These are phyloP conservation scores for Neckera pumila DNA, from an alignment of 225 moss, liverwort and hornwort genomes.

Conservation along the genomic window DNA sequence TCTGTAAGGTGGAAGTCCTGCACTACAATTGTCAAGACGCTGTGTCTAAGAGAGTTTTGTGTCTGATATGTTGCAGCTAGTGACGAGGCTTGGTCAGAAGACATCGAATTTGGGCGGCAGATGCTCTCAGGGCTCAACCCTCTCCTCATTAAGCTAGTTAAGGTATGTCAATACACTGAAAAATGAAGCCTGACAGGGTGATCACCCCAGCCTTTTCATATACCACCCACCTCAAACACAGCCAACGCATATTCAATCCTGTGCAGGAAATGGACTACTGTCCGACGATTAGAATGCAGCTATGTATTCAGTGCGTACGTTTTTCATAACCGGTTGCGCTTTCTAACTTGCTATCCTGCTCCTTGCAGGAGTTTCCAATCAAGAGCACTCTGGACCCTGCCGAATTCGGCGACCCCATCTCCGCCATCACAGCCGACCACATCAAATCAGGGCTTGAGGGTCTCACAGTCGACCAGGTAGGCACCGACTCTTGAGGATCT, in stretches of 20 bases:
- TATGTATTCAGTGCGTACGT: not conserved
- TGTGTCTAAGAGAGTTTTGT: not conserved
- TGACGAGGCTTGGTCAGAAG: constrained; percentile 42
- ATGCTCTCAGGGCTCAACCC: constrained; percentile 70
- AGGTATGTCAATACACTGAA: not conserved
- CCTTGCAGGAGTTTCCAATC: constrained; percentile 61
- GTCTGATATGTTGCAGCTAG: constrained; percentile 22
- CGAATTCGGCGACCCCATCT: constrained; percentile 49
- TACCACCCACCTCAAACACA: not conserved
- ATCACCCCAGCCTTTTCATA: not conserved
- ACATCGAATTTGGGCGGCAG: constrained; percentile 69
- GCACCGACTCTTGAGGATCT: not conserved
- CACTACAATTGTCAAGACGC: not conserved
- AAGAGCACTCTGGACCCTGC: constrained; percentile 54
- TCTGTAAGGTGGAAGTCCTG: not conserved
- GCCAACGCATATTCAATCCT: not conserved
- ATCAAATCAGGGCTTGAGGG: constrained; percentile 45
- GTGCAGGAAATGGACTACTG: not conserved
- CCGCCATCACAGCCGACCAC: constrained; percentile 45
- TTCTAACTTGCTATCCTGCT: not conserved
- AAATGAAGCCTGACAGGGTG: not conserved
- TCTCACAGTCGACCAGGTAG: constrained; percentile 38
- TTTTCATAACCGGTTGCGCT: not conserved
- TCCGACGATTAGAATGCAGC: no score
- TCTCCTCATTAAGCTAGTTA: constrained; percentile 31